These are phyloP conservation scores for Penicillium sp. DNA, from an alignment of 2,329 filamentous ascomycete species.

Conservation along the genomic window DNA sequence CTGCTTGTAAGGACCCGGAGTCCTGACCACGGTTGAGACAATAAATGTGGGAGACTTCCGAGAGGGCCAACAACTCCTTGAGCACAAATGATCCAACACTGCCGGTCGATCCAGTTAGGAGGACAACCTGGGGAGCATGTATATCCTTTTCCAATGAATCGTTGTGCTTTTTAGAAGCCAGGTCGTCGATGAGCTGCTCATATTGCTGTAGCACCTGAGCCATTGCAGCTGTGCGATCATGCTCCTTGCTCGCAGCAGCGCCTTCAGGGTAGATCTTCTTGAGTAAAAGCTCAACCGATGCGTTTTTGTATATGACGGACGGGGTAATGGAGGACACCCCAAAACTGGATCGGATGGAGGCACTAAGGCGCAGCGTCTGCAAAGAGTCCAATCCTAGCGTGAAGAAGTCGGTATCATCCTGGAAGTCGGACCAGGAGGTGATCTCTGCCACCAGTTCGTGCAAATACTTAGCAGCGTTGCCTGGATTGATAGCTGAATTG, in stretches of 20 bases:
- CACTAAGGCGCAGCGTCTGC: neutral
- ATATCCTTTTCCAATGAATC: neutral
- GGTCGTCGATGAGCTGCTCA: neutral
- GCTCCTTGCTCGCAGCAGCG: neutral
- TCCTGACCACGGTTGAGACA: neutral
- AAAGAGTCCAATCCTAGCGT: conserved; percentile 1
- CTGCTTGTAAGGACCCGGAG: neutral
- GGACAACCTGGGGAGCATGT: neutral
- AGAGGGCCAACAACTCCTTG: neutral
- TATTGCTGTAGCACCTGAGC: neutral
- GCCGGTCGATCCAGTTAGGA: conserved; percentile 2
- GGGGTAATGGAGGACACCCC: neutral
- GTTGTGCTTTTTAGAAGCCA: neutral
- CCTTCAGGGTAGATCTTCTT: neutral
- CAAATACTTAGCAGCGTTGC: neutral
- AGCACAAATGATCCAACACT: neutral
- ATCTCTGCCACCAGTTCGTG: neutral
- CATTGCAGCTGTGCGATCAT: neutral
- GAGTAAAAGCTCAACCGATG: neutral
- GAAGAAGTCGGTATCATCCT: conserved; percentile 1
- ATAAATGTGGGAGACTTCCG: neutral
- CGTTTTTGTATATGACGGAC: neutral
- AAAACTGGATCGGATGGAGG: conserved; percentile 1
- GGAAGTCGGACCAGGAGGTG: neutral
- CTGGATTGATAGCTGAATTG: neutral